These are phyloP conservation scores for Microcos paniculata DNA, from an alignment of 345 rosid genomes.

Conservation along the genomic window DNA sequence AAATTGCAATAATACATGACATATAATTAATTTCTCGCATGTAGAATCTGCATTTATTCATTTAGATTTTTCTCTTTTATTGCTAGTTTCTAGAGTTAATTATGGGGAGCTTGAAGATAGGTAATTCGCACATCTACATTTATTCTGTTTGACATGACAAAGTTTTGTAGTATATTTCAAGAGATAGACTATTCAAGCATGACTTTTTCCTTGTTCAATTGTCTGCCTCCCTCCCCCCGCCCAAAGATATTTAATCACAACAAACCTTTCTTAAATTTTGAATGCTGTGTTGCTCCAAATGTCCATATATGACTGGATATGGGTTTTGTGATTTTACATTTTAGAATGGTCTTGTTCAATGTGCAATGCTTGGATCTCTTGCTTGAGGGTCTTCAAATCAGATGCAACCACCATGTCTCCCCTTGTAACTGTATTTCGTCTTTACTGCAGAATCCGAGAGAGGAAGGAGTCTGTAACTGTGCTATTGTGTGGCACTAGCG, in stretches of 20 bases:
- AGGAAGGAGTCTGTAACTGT: constrained; percentile 97
- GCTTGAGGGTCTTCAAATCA: background rate
- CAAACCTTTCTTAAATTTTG: background rate
- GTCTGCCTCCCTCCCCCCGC: background rate
- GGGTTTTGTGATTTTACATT: background rate
- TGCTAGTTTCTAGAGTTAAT: background rate
- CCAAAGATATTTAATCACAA: background rate
- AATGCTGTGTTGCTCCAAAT: background rate
- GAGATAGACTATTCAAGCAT: background rate
- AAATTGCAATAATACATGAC: background rate
- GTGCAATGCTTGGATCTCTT: background rate
- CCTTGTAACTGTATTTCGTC: constrained; percentile 15
- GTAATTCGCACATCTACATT: background rate
- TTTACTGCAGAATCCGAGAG: constrained; percentile 85
- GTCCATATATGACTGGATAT: background rate
- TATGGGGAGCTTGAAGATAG: background rate
- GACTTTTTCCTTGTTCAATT: background rate
- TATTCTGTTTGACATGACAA: background rate
- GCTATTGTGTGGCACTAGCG: constrained; percentile 97
- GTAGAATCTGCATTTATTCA: background rate
- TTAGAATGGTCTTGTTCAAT: constrained; percentile 1
- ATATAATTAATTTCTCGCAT: background rate
- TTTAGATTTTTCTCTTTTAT: background rate
- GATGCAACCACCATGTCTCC: constrained; percentile 5
- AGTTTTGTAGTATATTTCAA: background rate